Base-by-base conservation (phyloP, 306 rosid species). In the Citrullus amarus region DNA sequence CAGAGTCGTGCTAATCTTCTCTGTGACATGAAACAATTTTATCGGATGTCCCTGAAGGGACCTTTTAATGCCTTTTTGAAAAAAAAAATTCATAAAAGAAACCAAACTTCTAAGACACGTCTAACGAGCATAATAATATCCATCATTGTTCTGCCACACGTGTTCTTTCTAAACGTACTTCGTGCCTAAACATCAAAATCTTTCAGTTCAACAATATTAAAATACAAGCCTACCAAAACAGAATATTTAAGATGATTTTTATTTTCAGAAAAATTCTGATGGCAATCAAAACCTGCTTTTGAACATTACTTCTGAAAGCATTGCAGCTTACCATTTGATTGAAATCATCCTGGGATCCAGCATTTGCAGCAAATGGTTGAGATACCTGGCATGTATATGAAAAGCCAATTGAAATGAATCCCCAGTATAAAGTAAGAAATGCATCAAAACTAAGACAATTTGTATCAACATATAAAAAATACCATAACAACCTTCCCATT, bases 271-370 rank as follows among this genome's bases (percentile, higher is more conserved):
- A 69, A 70, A 46, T 9, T 22, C 9, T 71, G 22, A 46, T 46
- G 34, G n/a, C 75, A 20, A 41, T 68, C 38, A 44, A 69, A n/a
- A 44, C 56, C 75, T 69, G 36, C 12, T 44, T 12, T 20, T 20
- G 36, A 5, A 44, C 14, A 46, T 70, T 46, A 70, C n/a, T 70
- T 14, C 34, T n/a, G 54, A 7, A 20, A 50, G 62, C 28, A 46
- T 34, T 18, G 14, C 22, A 41, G 28, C 81, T 50, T 79, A 79
- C 81, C 75, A 66, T 36, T 7, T 79, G 81, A 53, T 79, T 69
- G 46, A 79, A 79, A 25, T 59, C 80, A 43, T 79, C 81, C 48
- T 53, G 76, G 46, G 41, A 28, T 62, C 80, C 61, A 12, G 57
- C 58, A 50, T 67, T 28, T 28, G 57, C 6, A 78, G 34, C 73